Evolutionary conservation across 495 filamentous ascomycete species (phyloP).

Genomic region (Aspergillus campestris): DNA sequence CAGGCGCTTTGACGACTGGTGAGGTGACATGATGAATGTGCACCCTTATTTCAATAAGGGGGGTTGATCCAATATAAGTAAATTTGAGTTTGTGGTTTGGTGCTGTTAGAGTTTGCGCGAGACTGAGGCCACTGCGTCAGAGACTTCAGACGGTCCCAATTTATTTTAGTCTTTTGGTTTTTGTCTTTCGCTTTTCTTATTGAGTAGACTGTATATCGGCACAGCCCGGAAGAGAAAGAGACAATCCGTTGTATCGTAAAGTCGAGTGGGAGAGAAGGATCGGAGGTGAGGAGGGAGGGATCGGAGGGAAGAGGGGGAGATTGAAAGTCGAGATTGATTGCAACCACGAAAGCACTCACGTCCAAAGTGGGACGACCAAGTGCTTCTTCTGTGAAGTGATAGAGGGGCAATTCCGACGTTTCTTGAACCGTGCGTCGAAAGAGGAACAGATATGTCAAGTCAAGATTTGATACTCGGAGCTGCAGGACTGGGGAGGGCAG

Average conservation of each 20-base stretch:
- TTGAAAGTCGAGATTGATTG: not conserved
- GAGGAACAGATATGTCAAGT: slow-evolving; percentile 67
- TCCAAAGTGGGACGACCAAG: slow-evolving; percentile 29
- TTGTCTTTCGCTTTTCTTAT: slow-evolving; percentile 1
- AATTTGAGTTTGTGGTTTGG: not conserved
- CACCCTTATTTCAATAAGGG: not conserved
- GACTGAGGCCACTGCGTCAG: slow-evolving; percentile 16
- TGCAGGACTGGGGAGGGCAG: slow-evolving; percentile 64
- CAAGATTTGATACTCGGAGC: slow-evolving; percentile 66
- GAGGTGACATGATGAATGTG: slow-evolving; percentile 12
- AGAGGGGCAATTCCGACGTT: slow-evolving; percentile 42
- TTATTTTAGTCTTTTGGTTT: not conserved
- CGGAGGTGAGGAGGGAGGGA: slow-evolving; percentile 1
- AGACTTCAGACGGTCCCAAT: not conserved
- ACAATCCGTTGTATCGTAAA: slow-evolving; percentile 3
- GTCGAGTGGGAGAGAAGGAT: too few species aligned
- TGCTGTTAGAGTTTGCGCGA: slow-evolving; percentile 14
- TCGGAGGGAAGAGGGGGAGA: slow-evolving; percentile 8
- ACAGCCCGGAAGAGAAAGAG: not conserved
- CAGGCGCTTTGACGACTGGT: slow-evolving; percentile 21
- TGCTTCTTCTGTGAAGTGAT: slow-evolving; percentile 35
- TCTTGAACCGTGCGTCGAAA: slow-evolving; percentile 42
- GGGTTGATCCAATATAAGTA: slow-evolving; percentile 1
- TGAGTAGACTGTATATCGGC: slow-evolving; percentile 1
- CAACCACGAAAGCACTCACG: slow-evolving; percentile 31